phyloP scores from a whole-genome alignment of 148 eudicot species.

The Fagopyrum tataricum region DNA sequence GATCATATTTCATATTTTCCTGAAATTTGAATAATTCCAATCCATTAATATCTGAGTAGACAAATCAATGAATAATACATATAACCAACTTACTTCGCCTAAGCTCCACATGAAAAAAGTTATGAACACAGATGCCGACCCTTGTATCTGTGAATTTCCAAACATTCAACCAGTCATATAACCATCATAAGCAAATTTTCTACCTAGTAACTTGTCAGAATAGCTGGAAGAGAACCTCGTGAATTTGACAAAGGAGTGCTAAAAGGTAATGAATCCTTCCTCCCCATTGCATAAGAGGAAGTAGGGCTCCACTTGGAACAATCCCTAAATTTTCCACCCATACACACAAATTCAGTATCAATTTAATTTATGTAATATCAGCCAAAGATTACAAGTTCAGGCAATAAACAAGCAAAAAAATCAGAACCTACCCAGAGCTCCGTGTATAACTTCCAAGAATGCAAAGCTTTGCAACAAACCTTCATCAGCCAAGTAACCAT shows the following conservation, averaged over 20 bases:
- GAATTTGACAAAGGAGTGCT: constrained; percentile 49
- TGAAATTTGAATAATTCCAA: neutral
- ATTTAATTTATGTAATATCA: neutral
- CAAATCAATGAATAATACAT: neutral
- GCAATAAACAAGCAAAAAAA: neutral
- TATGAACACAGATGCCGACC: constrained; percentile 56
- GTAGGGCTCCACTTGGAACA: constrained; percentile 79
- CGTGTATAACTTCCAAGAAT: constrained; percentile 86
- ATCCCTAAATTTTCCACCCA: constrained; percentile 39
- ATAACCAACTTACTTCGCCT: constrained; percentile 49
- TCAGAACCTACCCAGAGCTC: constrained; percentile 50
- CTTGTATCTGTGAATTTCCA: constrained; percentile 42
- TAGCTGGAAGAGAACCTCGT: constrained; percentile 37
- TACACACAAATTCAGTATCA: neutral
- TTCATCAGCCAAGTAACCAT: constrained; percentile 14
- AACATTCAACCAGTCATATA: neutral
- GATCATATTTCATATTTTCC: neutral
- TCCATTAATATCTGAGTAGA: neutral
- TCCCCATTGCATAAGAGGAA: constrained; percentile 93
- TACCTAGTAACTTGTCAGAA: neutral
- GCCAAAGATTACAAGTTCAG: neutral
- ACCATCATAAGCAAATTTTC: neutral
- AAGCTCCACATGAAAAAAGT: constrained; percentile 71
- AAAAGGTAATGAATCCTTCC: constrained; percentile 72
- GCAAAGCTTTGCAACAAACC: constrained; percentile 68